Percentiles rank a stretch among this genome's conserved stretches.
These are phyloP conservation scores for Ceratocystis harringtonii DNA, from an alignment of 2,329 filamentous ascomycete genomes.

Conservation along the genomic window DNA sequence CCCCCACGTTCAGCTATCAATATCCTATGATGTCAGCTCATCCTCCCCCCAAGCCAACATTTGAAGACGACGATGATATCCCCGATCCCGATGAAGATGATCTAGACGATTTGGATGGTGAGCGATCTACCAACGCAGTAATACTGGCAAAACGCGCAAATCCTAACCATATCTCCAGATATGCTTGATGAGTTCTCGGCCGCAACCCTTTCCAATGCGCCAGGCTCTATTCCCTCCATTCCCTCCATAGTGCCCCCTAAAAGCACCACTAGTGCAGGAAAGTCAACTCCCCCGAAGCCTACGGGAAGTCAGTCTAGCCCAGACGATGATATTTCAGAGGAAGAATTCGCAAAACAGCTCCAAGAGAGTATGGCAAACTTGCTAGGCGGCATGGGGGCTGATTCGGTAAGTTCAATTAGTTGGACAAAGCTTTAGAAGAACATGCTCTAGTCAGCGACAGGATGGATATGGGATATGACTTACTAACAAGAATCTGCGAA, in stretches of 20 bases:
- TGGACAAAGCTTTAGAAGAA: not conserved
- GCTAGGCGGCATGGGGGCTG: conserved; percentile 14
- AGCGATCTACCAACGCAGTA: conserved; percentile 18
- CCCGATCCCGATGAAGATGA: conserved; percentile 90
- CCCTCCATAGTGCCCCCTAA: conserved; percentile 30
- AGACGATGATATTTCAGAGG: conserved; percentile 16
- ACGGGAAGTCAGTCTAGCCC: not conserved
- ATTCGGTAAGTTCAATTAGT: conserved; percentile 11
- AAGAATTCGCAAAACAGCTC: conserved; percentile 16
- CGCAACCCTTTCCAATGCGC: conserved; percentile 19
- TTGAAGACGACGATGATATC: conserved; percentile 36
- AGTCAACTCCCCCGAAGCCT: not conserved
- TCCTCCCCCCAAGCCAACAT: conserved; percentile 16
- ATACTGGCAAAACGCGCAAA: not conserved
- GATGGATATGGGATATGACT: not conserved
- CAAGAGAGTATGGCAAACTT: conserved; percentile 16
- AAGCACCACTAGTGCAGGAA: conserved; percentile 7
- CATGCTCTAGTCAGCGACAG: not conserved
- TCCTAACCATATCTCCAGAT: conserved; percentile 38
- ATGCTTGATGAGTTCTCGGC: conserved; percentile 83
- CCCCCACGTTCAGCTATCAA: not conserved
- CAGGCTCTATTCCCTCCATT: conserved; percentile 1
- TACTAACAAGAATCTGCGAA: not conserved
- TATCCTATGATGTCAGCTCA: conserved; percentile 2
- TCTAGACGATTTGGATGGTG: conserved; percentile 80